phyloP scores from a whole-genome alignment of 345 rosid genomes.

The Aquilaria yunnanensis region DNA sequence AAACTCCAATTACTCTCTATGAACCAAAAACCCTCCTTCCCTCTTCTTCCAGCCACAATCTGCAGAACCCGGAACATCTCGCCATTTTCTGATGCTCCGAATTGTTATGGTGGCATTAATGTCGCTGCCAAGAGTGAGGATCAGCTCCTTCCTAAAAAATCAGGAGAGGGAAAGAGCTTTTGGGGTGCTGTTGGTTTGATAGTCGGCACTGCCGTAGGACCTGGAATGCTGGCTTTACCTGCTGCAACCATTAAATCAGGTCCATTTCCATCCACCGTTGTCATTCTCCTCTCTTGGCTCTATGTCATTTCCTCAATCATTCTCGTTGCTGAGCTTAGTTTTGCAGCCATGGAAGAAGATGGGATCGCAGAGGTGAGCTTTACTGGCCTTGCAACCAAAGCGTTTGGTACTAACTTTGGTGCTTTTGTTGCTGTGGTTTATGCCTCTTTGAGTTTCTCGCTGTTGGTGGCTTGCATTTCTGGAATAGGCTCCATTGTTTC shows the following conservation, averaged over 20 bases:
- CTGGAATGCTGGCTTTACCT: conserved; percentile 89
- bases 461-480: conserved; percentile 83
- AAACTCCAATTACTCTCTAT: not conserved
- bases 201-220: conserved; percentile 90
- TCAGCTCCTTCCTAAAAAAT: conserved; percentile 13
- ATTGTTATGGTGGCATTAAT: conserved; percentile 11
- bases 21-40: conserved; percentile 5
- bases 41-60: conserved; percentile 14
- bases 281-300: conserved; percentile 70
- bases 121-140: conserved; percentile 11
- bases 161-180: conserved; percentile 45
- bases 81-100: conserved; percentile 13
- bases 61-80: conserved; percentile 15
- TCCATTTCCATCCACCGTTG: conserved; percentile 56
- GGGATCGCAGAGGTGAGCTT: conserved; percentile 80
- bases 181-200: conserved; percentile 95
- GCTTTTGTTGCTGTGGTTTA: conserved; percentile 68
- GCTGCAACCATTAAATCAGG: conserved; percentile 79
- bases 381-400: conserved; percentile 70
- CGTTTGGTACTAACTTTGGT: conserved; percentile 65
- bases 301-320: conserved; percentile 80
- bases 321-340: conserved; percentile 85
- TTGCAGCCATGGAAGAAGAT: conserved; percentile 83
- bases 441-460: conserved; percentile 77
- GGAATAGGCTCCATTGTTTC: conserved; percentile 80